A percentile compares a stretch with the other conserved stretches of the same genome.
phyloP scores from a whole-genome alignment of 352 stramenopile genomes.

The Phytophthora pini region DNA sequence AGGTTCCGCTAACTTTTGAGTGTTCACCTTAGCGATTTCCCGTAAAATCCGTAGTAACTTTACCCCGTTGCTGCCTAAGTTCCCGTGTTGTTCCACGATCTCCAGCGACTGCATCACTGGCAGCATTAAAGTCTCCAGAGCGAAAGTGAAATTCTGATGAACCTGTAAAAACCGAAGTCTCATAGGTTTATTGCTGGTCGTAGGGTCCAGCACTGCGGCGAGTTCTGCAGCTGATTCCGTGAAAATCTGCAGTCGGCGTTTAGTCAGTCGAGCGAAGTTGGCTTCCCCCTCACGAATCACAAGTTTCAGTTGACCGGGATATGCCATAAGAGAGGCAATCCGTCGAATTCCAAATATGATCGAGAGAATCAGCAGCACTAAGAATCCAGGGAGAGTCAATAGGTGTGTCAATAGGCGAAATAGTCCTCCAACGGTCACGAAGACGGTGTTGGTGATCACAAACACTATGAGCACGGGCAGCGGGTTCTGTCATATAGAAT shows the following conservation, averaged over 20 bases:
- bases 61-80: slow-evolving; percentile 52
- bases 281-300: slow-evolving; percentile 83
- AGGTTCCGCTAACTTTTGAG: slow-evolving; percentile 34
- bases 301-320: slow-evolving; percentile 75
- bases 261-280: slow-evolving; percentile 77
- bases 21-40: slow-evolving; percentile 48
- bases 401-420: slow-evolving; percentile 53
- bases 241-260: slow-evolving; percentile 75
- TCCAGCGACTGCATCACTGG: slow-evolving; percentile 67
- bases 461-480: slow-evolving; percentile 59
- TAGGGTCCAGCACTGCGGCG: slow-evolving; percentile 41
- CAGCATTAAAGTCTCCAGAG: slow-evolving; percentile 67
- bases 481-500: slow-evolving; percentile 55
- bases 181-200: slow-evolving; percentile 23
- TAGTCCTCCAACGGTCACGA: slow-evolving; percentile 65
- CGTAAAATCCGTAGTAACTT: slow-evolving; percentile 51
- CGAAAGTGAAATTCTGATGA: slow-evolving; percentile 74
- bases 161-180: slow-evolving; percentile 66
- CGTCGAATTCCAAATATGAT: slow-evolving; percentile 49
- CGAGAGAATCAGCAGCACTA: slow-evolving; percentile 49
- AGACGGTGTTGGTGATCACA: slow-evolving; percentile 59
- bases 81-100: slow-evolving; percentile 47
- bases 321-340: slow-evolving; percentile 68
- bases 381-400: slow-evolving; percentile 60
- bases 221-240: slow-evolving; percentile 67